These are phyloP conservation scores for Spirogloea muscicola DNA, from an alignment of 139 green algal species.

Conservation along the genomic window DNA sequence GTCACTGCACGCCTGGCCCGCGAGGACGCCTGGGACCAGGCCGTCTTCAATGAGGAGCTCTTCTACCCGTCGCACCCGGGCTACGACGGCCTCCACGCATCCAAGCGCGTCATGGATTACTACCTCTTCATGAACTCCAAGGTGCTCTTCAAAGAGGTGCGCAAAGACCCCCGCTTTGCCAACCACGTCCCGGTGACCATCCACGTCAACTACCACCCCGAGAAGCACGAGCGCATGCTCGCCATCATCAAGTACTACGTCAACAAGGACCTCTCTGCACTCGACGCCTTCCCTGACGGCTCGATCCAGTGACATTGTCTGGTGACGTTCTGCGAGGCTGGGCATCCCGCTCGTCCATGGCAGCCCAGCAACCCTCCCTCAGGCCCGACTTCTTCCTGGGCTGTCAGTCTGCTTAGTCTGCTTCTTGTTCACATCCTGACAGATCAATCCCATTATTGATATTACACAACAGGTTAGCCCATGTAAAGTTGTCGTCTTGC, in stretches of 20 bases:
- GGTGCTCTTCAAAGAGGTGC: constrained; percentile 34
- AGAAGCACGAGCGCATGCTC: constrained; percentile 50
- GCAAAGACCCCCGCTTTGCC: background rate
- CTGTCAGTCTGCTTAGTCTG: too few species aligned
- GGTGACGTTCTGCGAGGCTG: too few species aligned
- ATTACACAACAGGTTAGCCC: too few species aligned
- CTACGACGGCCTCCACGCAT: constrained; percentile 7
- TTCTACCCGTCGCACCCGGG: constrained; percentile 16
- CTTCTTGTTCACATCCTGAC: too few species aligned
- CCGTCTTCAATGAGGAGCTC: constrained; percentile 53
- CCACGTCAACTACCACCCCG: constrained; percentile 72
- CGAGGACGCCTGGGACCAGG: constrained; percentile 49
- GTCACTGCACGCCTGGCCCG: constrained; percentile 32
- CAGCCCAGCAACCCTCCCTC: too few species aligned
- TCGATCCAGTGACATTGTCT: too few species aligned
- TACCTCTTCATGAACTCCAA: constrained; percentile 52
- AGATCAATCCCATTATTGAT: too few species aligned
- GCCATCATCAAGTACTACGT: constrained; percentile 39
- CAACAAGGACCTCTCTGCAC: constrained; percentile 10
- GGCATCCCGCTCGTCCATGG: too few species aligned
- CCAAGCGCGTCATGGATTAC: constrained; percentile 48
- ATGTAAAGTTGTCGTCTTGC: too few species aligned
- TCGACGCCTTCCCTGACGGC: constrained; percentile 39
- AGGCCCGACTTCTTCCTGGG: too few species aligned
- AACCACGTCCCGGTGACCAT: constrained; percentile 5